Percentiles rank a stretch among this genome's conserved stretches.
Evolutionary conservation across 1,284 basidiomycete species (phyloP).

Genomic region (Porodaedalea pini): DNA sequence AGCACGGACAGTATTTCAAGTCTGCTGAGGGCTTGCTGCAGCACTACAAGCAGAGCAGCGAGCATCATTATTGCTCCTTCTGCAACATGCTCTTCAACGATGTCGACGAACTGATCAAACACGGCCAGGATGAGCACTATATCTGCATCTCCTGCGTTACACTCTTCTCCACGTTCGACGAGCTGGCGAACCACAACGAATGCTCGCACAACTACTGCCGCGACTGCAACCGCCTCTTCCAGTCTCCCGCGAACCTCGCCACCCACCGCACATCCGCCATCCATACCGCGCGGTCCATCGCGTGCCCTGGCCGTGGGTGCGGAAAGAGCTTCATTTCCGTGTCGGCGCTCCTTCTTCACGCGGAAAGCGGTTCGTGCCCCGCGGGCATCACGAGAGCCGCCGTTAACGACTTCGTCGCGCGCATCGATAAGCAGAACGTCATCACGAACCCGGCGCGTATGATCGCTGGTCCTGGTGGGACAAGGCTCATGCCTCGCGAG

Average conservation of each 20-base stretch:
- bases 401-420: slow-evolving; percentile 28
- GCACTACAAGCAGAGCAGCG: slow-evolving; percentile 18
- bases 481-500: not conserved
- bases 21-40: slow-evolving; percentile 5
- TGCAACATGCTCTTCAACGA: slow-evolving; percentile 22
- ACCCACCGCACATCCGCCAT: slow-evolving; percentile 27
- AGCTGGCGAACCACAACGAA: slow-evolving; percentile 45
- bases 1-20: not conserved
- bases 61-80: slow-evolving; percentile 23
- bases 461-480: slow-evolving; percentile 24
- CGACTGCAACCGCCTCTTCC: slow-evolving; percentile 42
- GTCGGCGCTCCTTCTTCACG: slow-evolving; percentile 33
- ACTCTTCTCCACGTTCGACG: slow-evolving; percentile 35
- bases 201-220: slow-evolving; percentile 49
- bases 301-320: slow-evolving; percentile 29
- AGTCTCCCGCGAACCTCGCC: slow-evolving; percentile 23
- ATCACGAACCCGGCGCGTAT: slow-evolving; percentile 33
- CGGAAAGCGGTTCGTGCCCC: slow-evolving; percentile 32
- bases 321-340: slow-evolving; percentile 28
- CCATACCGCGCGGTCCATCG: slow-evolving; percentile 25
- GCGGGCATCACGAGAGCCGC: slow-evolving; percentile 30
- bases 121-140: slow-evolving; percentile 35
- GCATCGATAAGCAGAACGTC: slow-evolving; percentile 28
- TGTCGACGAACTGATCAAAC: slow-evolving; percentile 11
- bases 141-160: slow-evolving; percentile 21